Base-by-base conservation (phyloP, 2,329 filamentous ascomycete species). In the Aspergillus transmontanensis region DNA sequence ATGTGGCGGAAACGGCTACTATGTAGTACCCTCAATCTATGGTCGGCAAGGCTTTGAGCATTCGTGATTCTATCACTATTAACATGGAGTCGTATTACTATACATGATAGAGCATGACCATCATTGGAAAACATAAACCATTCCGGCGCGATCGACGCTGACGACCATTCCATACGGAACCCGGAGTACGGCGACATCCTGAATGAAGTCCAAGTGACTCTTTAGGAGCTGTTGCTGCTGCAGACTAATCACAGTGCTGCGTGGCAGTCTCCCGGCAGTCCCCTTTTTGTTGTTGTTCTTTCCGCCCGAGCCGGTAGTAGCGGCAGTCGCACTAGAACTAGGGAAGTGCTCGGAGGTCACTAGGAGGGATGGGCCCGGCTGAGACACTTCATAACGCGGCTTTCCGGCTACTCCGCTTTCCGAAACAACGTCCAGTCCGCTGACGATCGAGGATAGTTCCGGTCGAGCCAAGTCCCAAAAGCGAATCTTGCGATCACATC, bases 161-260 rank as follows among this genome's bases (percentile, higher is more conserved):
- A 98, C 84, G 39, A 94, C 90, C 92, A 98, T 97, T 5, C 90
- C 91, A 77, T 96, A 97, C 28, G 95, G 95, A 67, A 87, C 84
- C 81, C 97, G 93, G 69, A 99, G 78, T 73, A 98, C 81, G n/a
- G 90, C 90, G 69, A 97, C 89, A 79, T 98, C 94, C 72, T 91
- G 86, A 63, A 99, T 89, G 4, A 89, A 89, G 79, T 99, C 95
- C 71, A 97, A 78, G 79, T 99, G 95, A 63, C 90, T 92, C 75
- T 89, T 90, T 62, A 98, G 80, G 69, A 99, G 77, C 78, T 93
- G 88, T 76, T 96, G 92, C 75, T 97, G 94, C 79, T 96, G 91
- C 68, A 91, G 82, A 65, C 90, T 94, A 66, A 97, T 95, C 32
- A 97, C 90, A 14, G 93, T 94, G 65, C 90, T 90, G 67, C 93